Evolutionary conservation across 768 basidiomycete genomes (phyloP).

Genomic region (Royoungia palumana): DNA sequence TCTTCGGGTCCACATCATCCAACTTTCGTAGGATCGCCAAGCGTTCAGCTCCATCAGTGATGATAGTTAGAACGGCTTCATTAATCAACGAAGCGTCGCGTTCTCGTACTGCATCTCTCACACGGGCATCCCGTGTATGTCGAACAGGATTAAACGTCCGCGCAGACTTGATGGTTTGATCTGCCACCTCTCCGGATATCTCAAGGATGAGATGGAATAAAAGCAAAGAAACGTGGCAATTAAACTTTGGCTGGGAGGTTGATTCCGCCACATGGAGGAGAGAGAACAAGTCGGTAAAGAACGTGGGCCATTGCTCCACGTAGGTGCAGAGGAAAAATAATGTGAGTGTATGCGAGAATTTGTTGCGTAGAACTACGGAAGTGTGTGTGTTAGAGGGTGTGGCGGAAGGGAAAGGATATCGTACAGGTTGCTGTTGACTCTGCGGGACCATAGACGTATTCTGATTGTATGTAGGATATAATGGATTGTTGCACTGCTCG

Average conservation of each 20-base stretch:
- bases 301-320: slow-evolving; percentile 78
- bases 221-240: slow-evolving; percentile 81
- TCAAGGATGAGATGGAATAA: slow-evolving; percentile 92
- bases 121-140: slow-evolving; percentile 75
- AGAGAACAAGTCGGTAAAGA: slow-evolving; percentile 76
- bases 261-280: slow-evolving; percentile 65
- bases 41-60: slow-evolving; percentile 65
- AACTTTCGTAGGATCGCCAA: slow-evolving; percentile 53
- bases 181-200: slow-evolving; percentile 96
- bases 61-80: slow-evolving; percentile 79
- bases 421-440: slow-evolving; percentile 80
- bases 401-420: slow-evolving; percentile 32
- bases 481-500: slow-evolving; percentile 71
- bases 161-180: slow-evolving; percentile 89
- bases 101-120: slow-evolving; percentile 88
- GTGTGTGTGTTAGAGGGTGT: slow-evolving; percentile 5
- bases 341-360: slow-evolving; percentile 88
- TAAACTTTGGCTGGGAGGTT: slow-evolving; percentile 57
- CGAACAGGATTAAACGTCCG: slow-evolving; percentile 66
- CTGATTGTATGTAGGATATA: slow-evolving; percentile 79
- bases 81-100: slow-evolving; percentile 85
- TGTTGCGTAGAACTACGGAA: slow-evolving; percentile 81
- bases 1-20: slow-evolving; percentile 41
- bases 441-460: slow-evolving; percentile 82
- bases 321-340: slow-evolving; percentile 88